A percentile compares a stretch with the other conserved stretches of the same genome.
Evolutionary conservation across 352 stramenopile species (phyloP).

Genomic region (Phytopythium mirpurense): DNA sequence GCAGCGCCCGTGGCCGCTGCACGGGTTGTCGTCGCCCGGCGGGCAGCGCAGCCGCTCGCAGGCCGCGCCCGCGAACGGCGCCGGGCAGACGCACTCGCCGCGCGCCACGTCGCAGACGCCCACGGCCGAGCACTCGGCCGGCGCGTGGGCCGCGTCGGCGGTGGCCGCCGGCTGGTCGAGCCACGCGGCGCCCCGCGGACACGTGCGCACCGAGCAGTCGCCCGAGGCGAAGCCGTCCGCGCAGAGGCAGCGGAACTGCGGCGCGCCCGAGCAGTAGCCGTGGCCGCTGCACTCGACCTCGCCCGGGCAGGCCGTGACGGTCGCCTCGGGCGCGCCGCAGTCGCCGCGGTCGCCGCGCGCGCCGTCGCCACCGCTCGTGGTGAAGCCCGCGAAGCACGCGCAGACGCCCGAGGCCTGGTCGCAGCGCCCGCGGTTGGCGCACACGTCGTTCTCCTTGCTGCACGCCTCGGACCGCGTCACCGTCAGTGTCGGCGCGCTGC

Average conservation of each 20-base stretch:
- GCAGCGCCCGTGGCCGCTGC: slow-evolving; percentile 49
- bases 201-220: slow-evolving; percentile 69
- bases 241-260: slow-evolving; percentile 71
- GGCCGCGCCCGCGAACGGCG: slow-evolving; percentile 57
- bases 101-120: slow-evolving; percentile 56
- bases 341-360: slow-evolving; percentile 55
- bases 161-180: slow-evolving; percentile 49
- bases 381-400: slow-evolving; percentile 80
- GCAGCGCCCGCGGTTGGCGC: slow-evolving; percentile 65
- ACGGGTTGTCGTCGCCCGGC: slow-evolving; percentile 41
- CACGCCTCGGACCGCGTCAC: slow-evolving; percentile 63
- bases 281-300: slow-evolving; percentile 66
- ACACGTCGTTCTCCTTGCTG: slow-evolving; percentile 89
- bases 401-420: slow-evolving; percentile 79
- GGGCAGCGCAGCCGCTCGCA: slow-evolving; percentile 73
- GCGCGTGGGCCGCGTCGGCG: slow-evolving; percentile 49
- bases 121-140: slow-evolving; percentile 54
- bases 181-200: slow-evolving; percentile 54
- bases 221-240: slow-evolving; percentile 49
- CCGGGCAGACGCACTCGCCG: slow-evolving; percentile 58
- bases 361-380: slow-evolving; percentile 57
- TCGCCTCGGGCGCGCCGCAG: slow-evolving; percentile 46
- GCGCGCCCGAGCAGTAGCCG: slow-evolving; percentile 60
- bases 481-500: slow-evolving; percentile 34
- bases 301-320: slow-evolving; percentile 50